Evolutionary conservation across 179 eudicot species (phyloP).

Genomic region (Beta macrorhiza): DNA sequence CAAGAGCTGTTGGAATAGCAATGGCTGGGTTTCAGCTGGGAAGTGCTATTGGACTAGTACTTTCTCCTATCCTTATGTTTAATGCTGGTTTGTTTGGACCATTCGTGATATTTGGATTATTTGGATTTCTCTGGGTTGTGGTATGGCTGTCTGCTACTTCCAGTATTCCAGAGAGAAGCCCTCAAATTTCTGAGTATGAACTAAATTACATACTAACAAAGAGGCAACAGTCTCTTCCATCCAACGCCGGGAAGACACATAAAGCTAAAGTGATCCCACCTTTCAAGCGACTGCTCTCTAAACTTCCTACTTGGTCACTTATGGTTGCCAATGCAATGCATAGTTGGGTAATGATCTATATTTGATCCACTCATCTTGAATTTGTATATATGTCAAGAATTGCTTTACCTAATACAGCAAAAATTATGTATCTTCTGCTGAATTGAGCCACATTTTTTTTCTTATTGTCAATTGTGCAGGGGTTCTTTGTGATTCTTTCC

Average conservation of each 20-base stretch:
- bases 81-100: slow-evolving; percentile 93
- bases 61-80: slow-evolving; percentile 97
- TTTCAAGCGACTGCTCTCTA: slow-evolving; percentile 72
- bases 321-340: slow-evolving; percentile 98
- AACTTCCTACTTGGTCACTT: slow-evolving; percentile 90
- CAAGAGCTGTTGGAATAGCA: slow-evolving; percentile 97
- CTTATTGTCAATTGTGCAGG: slow-evolving; percentile 45
- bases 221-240: slow-evolving; percentile 37
- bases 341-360: slow-evolving; percentile 75
- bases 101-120: slow-evolving; percentile 92
- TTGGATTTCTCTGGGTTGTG: slow-evolving; percentile 94
- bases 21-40: slow-evolving; percentile 99
- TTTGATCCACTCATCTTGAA: not conserved
- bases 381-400: not conserved
- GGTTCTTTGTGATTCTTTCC: slow-evolving; percentile 94
- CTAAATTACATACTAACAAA: slow-evolving; percentile 63
- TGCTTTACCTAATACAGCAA: not conserved
- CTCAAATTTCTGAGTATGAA: slow-evolving; percentile 75
- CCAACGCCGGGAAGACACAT: slow-evolving; percentile 35
- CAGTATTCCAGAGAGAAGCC: slow-evolving; percentile 74
- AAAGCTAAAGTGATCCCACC: slow-evolving; percentile 68
- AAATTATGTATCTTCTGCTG: not conserved
- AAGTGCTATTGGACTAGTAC: slow-evolving; percentile 88
- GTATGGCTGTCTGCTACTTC: slow-evolving; percentile 97
- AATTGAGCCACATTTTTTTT: not conserved